phyloP scores from a whole-genome alignment of 169 alveolate species.

The Cryptosporidium felis region DNA sequence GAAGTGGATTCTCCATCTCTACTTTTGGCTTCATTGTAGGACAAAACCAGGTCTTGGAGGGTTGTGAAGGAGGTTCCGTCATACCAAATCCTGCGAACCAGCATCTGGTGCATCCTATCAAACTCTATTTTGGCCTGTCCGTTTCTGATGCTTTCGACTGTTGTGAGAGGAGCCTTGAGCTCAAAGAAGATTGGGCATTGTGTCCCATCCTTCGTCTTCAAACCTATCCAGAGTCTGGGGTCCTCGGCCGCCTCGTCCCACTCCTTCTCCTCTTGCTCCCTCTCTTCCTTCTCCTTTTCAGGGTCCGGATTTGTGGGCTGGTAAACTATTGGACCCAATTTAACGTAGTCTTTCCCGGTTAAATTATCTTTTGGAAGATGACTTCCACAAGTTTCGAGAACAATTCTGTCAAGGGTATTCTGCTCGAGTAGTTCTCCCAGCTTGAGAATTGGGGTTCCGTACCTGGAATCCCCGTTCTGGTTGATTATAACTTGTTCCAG shows the following conservation, averaged over 20 bases:
- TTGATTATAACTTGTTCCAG: conserved; percentile 30
- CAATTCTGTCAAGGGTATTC: conserved; percentile 31
- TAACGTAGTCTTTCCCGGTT: conserved; percentile 55
- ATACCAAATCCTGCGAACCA: conserved; percentile 72
- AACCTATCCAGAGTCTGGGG: conserved; percentile 74
- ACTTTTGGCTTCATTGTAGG: conserved; percentile 53
- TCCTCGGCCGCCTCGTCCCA: not conserved
- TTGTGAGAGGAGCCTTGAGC: conserved; percentile 40
- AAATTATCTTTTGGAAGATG: conserved; percentile 39
- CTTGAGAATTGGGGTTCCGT: not conserved
- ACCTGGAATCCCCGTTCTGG: not conserved
- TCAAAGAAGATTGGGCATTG: conserved; percentile 58
- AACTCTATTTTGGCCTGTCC: conserved; percentile 56
- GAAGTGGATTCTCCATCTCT: too few relatives aligned
- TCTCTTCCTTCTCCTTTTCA: not conserved
- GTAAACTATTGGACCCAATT: conserved; percentile 53
- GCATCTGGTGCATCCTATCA: conserved; percentile 57
- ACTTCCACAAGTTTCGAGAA: conserved; percentile 47
- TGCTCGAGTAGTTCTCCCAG: conserved; percentile 25
- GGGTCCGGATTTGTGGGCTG: not conserved
- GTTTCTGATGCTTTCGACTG: conserved; percentile 49
- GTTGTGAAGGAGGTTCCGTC: conserved; percentile 65
- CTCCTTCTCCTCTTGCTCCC: conserved; percentile 25
- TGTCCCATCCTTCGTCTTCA: conserved; percentile 47
- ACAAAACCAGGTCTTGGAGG: conserved; percentile 69